Conservation (phyloP, 352 stramenopile genomes). For the Globisporangium viniferum region DNA sequence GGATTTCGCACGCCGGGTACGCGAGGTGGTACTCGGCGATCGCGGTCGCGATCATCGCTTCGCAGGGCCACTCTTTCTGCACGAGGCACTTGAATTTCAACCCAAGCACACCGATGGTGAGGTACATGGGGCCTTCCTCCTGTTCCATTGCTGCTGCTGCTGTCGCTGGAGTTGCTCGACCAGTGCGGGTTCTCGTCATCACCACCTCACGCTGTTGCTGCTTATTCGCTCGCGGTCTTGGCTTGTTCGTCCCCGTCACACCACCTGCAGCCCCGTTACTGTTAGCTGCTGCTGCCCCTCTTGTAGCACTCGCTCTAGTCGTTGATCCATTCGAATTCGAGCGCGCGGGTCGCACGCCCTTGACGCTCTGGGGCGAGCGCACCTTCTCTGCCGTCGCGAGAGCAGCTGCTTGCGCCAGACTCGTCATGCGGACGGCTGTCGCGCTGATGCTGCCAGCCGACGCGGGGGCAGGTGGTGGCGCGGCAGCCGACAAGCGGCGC, state of each 20-base stretch:
- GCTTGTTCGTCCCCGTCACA: constrained; percentile 3
- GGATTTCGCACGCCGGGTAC: constrained; percentile 64
- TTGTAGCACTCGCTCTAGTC: not conserved
- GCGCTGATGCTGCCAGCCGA: constrained; percentile 4
- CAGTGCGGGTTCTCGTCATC: constrained; percentile 29
- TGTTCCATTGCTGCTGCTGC: not conserved
- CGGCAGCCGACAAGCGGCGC: constrained; percentile 8
- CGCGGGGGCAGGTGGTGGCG: constrained; percentile 9
- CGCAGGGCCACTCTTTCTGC: constrained; percentile 59
- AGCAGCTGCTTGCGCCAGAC: constrained; percentile 17
- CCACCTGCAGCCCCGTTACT: not conserved
- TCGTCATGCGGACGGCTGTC: constrained; percentile 11
- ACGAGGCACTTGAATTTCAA: constrained; percentile 54
- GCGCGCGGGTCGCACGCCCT: constrained; percentile 6
- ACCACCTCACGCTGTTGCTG: constrained; percentile 14
- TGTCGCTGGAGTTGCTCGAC: constrained; percentile 3
- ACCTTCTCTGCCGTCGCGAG: constrained; percentile 12
- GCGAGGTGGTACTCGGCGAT: constrained; percentile 59
- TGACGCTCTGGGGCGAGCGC: constrained; percentile 1
- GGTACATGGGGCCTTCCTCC: constrained; percentile 32
- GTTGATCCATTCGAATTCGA: constrained; percentile 11
- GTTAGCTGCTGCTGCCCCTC: not conserved
- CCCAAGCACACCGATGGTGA: constrained; percentile 47
- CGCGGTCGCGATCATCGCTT: constrained; percentile 57
- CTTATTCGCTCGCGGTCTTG: constrained; percentile 9